phyloP scores from a whole-genome alignment of 2,329 filamentous ascomycete genomes.

The Chaetomium globosum region DNA sequence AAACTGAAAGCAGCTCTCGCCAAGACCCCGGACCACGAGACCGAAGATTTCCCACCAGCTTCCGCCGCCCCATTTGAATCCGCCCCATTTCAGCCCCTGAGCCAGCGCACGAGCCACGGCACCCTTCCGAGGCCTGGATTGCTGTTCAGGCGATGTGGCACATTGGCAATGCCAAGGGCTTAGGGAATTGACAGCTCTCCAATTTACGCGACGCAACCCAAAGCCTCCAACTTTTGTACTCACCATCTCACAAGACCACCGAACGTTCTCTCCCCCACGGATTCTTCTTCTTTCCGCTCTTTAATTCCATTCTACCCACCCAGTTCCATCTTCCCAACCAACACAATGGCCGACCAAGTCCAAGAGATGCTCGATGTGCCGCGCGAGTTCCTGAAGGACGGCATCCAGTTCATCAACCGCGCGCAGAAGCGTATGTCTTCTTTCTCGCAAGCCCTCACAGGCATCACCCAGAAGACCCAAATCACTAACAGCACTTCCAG shows the following conservation, averaged over 20 bases:
- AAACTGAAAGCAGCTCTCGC: not conserved
- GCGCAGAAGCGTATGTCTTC: conserved; percentile 61
- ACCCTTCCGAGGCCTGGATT: conserved; percentile 2
- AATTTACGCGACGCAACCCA: conserved; percentile 28
- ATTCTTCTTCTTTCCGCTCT: not conserved
- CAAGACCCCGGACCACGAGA: not conserved
- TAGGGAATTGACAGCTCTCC: conserved; percentile 34
- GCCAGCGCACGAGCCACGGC: conserved; percentile 20
- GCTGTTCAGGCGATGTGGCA: conserved; percentile 38
- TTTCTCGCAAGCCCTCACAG: not conserved
- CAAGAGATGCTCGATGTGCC: conserved; percentile 72
- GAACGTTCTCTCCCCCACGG: not conserved
- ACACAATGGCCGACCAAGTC: conserved; percentile 66
- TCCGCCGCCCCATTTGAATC: not conserved
- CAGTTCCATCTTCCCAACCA: conserved; percentile 9
- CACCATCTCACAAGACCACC: conserved; percentile 5
- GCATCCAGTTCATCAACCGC: conserved; percentile 64
- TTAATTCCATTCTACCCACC: conserved; percentile 10
- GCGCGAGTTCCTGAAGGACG: conserved; percentile 65
- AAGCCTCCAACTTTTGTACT: conserved; percentile 20
- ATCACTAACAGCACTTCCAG: conserved; percentile 22
- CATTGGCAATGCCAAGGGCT: conserved; percentile 31
- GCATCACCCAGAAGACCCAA: not conserved
- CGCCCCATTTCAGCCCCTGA: conserved; percentile 25
- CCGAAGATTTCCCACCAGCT: conserved; percentile 5